Evolutionary conservation across 345 rosid species (phyloP).

Genomic region (Eucalyptus regnans): DNA sequence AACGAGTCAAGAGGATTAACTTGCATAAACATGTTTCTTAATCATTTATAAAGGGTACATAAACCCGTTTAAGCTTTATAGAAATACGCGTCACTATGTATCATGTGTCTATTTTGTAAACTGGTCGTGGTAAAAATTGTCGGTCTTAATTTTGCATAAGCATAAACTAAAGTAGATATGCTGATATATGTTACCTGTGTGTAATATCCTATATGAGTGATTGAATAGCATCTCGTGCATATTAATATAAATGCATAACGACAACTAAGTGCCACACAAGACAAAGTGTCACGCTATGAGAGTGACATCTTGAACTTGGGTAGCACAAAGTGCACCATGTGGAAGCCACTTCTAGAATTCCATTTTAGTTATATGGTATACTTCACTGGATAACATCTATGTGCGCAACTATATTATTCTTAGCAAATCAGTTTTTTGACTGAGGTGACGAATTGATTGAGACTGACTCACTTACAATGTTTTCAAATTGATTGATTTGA

Average conservation of each 20-base stretch:
- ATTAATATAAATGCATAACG: background rate
- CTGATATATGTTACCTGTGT: background rate
- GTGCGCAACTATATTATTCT: background rate
- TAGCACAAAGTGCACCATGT: no score
- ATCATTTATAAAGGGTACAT: background rate
- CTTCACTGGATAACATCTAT: background rate
- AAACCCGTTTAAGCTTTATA: background rate
- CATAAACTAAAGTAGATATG: background rate
- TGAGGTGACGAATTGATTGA: background rate
- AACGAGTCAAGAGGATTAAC: background rate
- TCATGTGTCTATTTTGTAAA: background rate
- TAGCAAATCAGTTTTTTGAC: rapidly evolving
- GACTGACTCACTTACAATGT: background rate
- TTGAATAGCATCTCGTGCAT: background rate
- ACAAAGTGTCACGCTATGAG: background rate
- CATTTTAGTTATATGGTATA: background rate
- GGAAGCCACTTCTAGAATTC: background rate
- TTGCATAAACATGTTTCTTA: background rate
- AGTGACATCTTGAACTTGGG: background rate
- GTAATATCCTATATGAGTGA: background rate
- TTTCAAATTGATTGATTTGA: background rate
- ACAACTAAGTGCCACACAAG: background rate
- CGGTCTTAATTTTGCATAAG: background rate
- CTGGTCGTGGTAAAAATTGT: rapidly evolving
- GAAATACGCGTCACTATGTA: background rate